Percentiles rank a stretch among this genome's conserved stretches.
Conservation (phyloP, 163 green algal species). For the Chlamydomonas reinhardtii region DNA sequence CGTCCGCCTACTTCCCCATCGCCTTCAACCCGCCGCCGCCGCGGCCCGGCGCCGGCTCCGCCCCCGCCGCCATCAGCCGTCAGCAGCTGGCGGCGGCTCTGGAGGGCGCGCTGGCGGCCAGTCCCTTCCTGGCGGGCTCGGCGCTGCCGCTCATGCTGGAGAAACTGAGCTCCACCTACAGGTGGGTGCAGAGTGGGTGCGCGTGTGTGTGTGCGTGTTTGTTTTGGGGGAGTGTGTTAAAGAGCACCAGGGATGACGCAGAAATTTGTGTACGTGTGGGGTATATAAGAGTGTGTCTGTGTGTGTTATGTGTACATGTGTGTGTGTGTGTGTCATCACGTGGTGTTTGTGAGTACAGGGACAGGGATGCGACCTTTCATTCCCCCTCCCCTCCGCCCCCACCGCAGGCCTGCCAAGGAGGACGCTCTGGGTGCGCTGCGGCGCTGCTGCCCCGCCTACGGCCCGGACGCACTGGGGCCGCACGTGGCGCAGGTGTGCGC, state of each 20-base stretch:
- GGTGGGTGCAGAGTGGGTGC: constrained; percentile 45
- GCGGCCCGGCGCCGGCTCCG: neutral
- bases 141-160: constrained; percentile 84
- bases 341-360: too few relatives aligned
- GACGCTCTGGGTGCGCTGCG: constrained; percentile 56
- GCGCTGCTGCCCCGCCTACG: constrained; percentile 54
- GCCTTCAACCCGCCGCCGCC: constrained; percentile 73
- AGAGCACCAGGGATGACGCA: too few relatives aligned
- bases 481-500: constrained; percentile 51
- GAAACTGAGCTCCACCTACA: constrained; percentile 82
- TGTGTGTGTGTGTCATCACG: neutral
- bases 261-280: too few relatives aligned
- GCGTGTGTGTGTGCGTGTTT: neutral
- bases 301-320: neutral
- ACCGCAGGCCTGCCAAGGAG: constrained; percentile 66
- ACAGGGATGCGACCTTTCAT: too few relatives aligned
- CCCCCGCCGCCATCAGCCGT: constrained; percentile 62
- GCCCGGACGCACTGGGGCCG: constrained; percentile 47
- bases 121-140: constrained; percentile 71
- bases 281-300: too few relatives aligned
- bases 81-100: constrained; percentile 72
- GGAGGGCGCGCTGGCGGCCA: constrained; percentile 64
- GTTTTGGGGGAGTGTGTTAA: neutral
- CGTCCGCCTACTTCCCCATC: constrained; percentile 80
- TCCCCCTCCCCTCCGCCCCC: too few relatives aligned